phyloP scores from a whole-genome alignment of 2,329 filamentous ascomycete genomes.

The Microcera coccophila region DNA sequence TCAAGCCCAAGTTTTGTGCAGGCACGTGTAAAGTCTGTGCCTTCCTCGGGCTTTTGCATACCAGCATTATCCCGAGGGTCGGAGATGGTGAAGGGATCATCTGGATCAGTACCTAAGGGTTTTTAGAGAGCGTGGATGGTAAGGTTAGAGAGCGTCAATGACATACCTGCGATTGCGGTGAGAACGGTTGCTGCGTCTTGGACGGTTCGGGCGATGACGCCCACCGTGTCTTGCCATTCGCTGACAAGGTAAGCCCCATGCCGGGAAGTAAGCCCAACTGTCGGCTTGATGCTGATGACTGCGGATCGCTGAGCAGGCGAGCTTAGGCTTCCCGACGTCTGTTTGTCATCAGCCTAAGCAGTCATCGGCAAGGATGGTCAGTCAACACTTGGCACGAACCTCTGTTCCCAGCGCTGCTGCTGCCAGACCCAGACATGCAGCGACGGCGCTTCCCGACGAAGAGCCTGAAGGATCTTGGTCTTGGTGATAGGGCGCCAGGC shows the following conservation, averaged over 20 bases:
- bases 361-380: slow-evolving; percentile 5
- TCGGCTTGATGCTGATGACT: slow-evolving; percentile 72
- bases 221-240: slow-evolving; percentile 65
- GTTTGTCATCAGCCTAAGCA: too few relatives aligned
- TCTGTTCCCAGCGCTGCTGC: slow-evolving; percentile 68
- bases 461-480: slow-evolving; percentile 65
- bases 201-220: slow-evolving; percentile 63
- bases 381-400: slow-evolving; percentile 62
- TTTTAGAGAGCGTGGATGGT: too few relatives aligned
- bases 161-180: slow-evolving; percentile 68
- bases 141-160: slow-evolving; percentile 48
- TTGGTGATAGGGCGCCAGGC: slow-evolving; percentile 63
- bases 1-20: too few relatives aligned
- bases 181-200: slow-evolving; percentile 64
- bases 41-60: too few relatives aligned
- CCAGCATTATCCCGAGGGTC: too few relatives aligned
- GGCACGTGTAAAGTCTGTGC: too few relatives aligned
- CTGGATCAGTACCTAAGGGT: too few relatives aligned
- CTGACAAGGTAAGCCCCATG: slow-evolving; percentile 62
- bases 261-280: slow-evolving; percentile 67
- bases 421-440: slow-evolving; percentile 60
- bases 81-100: too few relatives aligned
- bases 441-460: slow-evolving; percentile 62
- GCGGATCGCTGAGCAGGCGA: slow-evolving; percentile 66
- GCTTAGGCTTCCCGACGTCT: slow-evolving; percentile 40